Base-by-base conservation (phyloP, 495 filamentous ascomycete genomes). In the Aeminium ludgeri region DNA sequence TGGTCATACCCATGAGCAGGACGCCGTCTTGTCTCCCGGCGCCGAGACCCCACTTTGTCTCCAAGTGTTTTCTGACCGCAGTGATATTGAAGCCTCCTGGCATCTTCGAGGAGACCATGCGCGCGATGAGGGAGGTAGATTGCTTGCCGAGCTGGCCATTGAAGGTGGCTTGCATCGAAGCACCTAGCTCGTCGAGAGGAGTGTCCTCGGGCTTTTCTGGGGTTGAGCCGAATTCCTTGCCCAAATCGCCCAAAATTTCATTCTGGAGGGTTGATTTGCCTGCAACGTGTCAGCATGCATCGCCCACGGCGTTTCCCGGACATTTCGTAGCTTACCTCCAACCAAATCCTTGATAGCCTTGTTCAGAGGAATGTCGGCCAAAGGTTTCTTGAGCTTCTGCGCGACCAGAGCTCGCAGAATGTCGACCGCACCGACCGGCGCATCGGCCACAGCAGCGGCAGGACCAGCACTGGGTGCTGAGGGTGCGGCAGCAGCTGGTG, bases 311-410 rank as follows among this genome's bases (percentile, higher is more conserved):
- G n/a, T n/a, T n/a, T n/a, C n/a, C 40, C 48, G 13, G 20, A 34
- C 37, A 33, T 20, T 12, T 30, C 16, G 20, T 28, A 40, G 69
- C 81, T 65, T 67, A 86, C 89, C 89, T 66, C 89, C 91, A 49
- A 99, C 89, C 30, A 99, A 65, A 65, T 99, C 89, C 59, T 99
- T 99, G 64, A 99, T 94, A 13, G 91, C 91, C 61, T 96, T 99
- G 64, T 74, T 82, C 50, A 96, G 61, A 30, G 91, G 91, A 44
- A 99, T 79, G 48, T 99, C 89, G 20, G 74, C 51, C 37, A 94
- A 59, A 10, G 78, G 66, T 67, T 99, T 99, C 74, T 96, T 99
- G 47, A 99, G 65, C 63, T 99, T 99, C 62, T 99, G 89, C n/a
- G 89, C 89, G 45, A 99, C 80, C 45, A 99, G 62, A 15, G 86